Base-by-base conservation (phyloP, 805 yeast genomes). In the Nakazawaea populi region DNA sequence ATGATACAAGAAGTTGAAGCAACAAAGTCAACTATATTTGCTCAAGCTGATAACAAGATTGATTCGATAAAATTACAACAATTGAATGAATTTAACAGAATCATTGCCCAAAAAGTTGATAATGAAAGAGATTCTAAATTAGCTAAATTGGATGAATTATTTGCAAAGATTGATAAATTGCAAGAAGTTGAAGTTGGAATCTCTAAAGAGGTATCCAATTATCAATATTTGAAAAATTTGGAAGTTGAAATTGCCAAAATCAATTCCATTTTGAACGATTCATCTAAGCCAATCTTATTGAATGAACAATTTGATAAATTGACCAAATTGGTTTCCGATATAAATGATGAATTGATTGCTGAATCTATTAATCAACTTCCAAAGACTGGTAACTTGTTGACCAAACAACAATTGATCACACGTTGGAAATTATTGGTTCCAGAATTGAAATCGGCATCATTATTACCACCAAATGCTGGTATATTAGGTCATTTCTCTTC, bases 391-490 rank as follows among this genome's bases (percentile, higher is more conserved):
- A 87, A 95, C 39, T 80, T 92, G 30, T 73, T 91, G 56, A 82
- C 95, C 11, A 82, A 79, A 55, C 78, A 89, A 30, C 96, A 90
- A 69, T 74, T 90, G 44, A 76, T 85, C 54, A 75, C 87, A 40
- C 82, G 96, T 61, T 89, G 96, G 88, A 80, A 82, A 56, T 71
- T 83, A 49, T 75, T 94, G 53, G 83, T 78, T 27, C 94, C 95
- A 12, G 96, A 92, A 70, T 80, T 94, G 63, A 84, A 96, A 67
- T 81, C 89, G 32, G 91, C 95, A 6, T 83, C 97, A 4, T 72
- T 94, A 59, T 79, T 91, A 55, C 97, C 98, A 50, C 96, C 95
- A 59, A 88, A 92, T 62, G 96, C 99, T 29, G 99, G 99, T 62
- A 78, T 94, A 49, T 79, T 92, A 59, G 98, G 97, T 32, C 97